Conservation (phyloP, 768 basidiomycete species). For the Chiua virens region DNA sequence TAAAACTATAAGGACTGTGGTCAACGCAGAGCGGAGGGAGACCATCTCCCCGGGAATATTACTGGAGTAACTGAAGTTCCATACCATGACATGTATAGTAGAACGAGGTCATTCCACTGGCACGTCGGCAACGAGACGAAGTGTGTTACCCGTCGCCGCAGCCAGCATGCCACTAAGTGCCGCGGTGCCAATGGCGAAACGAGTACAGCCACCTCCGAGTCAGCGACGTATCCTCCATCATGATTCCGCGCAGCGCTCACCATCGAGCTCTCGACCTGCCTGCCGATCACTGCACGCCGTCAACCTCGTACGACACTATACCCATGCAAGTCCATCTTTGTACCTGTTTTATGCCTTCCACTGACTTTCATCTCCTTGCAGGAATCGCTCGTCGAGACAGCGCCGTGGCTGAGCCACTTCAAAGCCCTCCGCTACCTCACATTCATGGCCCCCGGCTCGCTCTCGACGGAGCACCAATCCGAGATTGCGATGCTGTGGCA, state of each 20-base stretch:
- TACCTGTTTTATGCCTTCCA: too few relatives aligned
- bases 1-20: slow-evolving; percentile 1
- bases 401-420: slow-evolving; percentile 42
- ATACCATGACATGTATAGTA: slow-evolving; percentile 18
- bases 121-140: neutral
- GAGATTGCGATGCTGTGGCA: slow-evolving; percentile 58
- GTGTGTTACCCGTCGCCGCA: too few relatives aligned
- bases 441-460: slow-evolving; percentile 49
- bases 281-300: slow-evolving; percentile 58
- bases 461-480: slow-evolving; percentile 40
- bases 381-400: slow-evolving; percentile 44
- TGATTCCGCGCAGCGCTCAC: slow-evolving; percentile 46
- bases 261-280: slow-evolving; percentile 44
- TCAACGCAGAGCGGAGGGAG: slow-evolving; percentile 7
- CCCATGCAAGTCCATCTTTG: slow-evolving; percentile 38
- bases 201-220: too few relatives aligned
- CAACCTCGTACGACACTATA: slow-evolving; percentile 49
- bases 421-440: slow-evolving; percentile 51
- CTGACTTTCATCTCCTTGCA: slow-evolving; percentile 12
- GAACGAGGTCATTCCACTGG: neutral
- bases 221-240: too few relatives aligned
- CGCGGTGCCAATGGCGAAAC: too few relatives aligned
- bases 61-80: neutral
- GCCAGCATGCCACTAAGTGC: too few relatives aligned
- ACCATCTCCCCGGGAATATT: slow-evolving; percentile 13